Evolutionary conservation across 2,329 filamentous ascomycete species (phyloP).

Genomic region (Periconia macrospinosa): DNA sequence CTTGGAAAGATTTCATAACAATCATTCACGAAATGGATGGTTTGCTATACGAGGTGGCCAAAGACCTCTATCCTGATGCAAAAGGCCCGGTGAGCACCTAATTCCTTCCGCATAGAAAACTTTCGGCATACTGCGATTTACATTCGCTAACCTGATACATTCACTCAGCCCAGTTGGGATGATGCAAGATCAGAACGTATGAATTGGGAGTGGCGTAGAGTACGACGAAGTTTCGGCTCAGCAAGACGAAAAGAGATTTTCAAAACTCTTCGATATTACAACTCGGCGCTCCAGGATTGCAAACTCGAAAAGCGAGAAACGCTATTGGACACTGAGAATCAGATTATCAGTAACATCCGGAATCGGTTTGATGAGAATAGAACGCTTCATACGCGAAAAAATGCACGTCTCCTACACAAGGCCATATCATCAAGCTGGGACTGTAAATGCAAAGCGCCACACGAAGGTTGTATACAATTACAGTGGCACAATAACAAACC

Average conservation of each 20-base stretch:
- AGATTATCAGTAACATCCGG: not conserved
- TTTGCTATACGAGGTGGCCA: not conserved
- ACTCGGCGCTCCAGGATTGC: slow-evolving; percentile 8
- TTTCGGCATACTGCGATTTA: too few species aligned
- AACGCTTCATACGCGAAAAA: too few species aligned
- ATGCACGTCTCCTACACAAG: too few species aligned
- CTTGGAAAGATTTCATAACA: slow-evolving; percentile 3
- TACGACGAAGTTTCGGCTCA: slow-evolving; percentile 5
- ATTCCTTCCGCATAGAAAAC: too few species aligned
- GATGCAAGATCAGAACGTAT: not conserved
- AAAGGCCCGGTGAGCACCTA: slow-evolving; percentile 4
- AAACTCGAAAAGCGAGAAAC: slow-evolving; percentile 5
- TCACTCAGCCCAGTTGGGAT: slow-evolving; percentile 6
- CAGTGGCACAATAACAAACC: slow-evolving; percentile 6
- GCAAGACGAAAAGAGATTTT: slow-evolving; percentile 1
- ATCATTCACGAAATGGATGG: slow-evolving; percentile 6
- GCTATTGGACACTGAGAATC: not conserved
- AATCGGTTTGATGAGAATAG: too few species aligned
- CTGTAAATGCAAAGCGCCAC: not conserved
- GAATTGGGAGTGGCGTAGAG: slow-evolving; percentile 10
- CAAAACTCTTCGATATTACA: slow-evolving; percentile 2
- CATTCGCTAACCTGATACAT: not conserved
- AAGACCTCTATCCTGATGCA: slow-evolving; percentile 4
- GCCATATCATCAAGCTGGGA: too few species aligned
- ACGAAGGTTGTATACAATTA: slow-evolving; percentile 5